These are phyloP conservation scores for Exserohilum rostratum DNA, from an alignment of 2,329 filamentous ascomycete genomes.

Conservation along the genomic window DNA sequence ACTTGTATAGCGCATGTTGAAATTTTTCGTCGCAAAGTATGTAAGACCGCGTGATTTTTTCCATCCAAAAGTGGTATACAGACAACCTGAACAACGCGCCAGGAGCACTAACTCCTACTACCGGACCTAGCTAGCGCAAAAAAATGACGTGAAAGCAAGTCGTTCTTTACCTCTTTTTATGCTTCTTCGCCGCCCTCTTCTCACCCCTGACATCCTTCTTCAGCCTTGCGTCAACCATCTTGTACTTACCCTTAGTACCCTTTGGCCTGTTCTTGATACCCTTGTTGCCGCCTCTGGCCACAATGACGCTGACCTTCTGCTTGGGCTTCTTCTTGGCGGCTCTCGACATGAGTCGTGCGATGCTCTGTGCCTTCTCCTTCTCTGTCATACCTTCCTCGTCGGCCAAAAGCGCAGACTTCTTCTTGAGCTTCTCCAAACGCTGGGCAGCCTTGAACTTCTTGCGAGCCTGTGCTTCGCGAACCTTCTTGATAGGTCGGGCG, in stretches of 20 bases:
- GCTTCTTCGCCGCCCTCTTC: conserved; percentile 80
- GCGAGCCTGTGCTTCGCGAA: conserved; percentile 90
- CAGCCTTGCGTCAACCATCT: conserved; percentile 93
- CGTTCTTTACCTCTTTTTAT: conserved; percentile 52
- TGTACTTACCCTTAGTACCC: conserved; percentile 94
- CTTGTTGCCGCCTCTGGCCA: conserved; percentile 82
- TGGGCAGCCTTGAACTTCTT: conserved; percentile 97
- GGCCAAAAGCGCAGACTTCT: conserved; percentile 90
- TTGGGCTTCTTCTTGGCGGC: conserved; percentile 86
- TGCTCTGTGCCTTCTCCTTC: conserved; percentile 90
- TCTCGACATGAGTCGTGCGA: conserved; percentile 79
- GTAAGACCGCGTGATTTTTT: too few species aligned
- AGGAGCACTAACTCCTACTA: background rate
- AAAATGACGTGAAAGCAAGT: background rate
- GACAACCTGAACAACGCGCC: background rate
- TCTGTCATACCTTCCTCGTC: conserved; percentile 93
- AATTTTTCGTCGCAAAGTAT: too few species aligned
- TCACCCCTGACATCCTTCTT: conserved; percentile 94
- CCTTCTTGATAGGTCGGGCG: conserved; percentile 98
- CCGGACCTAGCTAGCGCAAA: background rate
- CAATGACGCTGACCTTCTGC: conserved; percentile 83
- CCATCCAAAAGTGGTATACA: background rate
- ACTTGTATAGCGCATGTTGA: too few species aligned
- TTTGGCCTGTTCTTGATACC: conserved; percentile 85
- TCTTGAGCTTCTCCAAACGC: conserved; percentile 89